Base-by-base conservation (phyloP, 352 stramenopile species). In the Pythium oligandrum region DNA sequence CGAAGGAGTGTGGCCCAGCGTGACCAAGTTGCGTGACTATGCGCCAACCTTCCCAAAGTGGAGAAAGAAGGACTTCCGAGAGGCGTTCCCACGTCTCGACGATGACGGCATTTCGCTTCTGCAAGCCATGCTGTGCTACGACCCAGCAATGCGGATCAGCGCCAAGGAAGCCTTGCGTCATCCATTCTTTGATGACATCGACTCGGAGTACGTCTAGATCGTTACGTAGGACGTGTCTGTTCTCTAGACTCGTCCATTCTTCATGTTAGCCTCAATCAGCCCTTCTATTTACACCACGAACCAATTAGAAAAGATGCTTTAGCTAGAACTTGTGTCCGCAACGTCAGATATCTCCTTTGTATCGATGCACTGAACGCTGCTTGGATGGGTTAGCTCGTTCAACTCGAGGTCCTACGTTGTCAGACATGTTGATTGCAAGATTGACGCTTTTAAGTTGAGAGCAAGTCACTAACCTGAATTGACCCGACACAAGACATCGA, bases 1-100 rank as follows among this genome's bases (percentile, higher is more conserved):
- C 45, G 97, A 99, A 57, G 56, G 84, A 30, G 78, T 92, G 8
- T 99, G 97, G 97, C 93, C 94, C 4, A 96, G 96, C 47, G 95
- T 99, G 2, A 98, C 95, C 8, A 78, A 93, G 33, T 74, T 99
- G 7, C 95, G 92, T 39, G 97, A 99, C 75, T 99, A 98, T 78
- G 81, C 81, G 12, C 61, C 78, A 31, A 91, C 81, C 12, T 99
- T 99, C 68, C 97, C 97, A 4, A 97, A 97, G 52, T 99, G 97
- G 97, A 89, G 86, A 44, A 92, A 91, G 60, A 87, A 93, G 59
- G 66, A 84, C 12, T 80, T 96, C 48, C 57, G 52, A 44, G 64
- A 81, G 12, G 53, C 75, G 10, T 90, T 93, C 63, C 76, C 80
- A 31, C 68, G 76, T 48, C 65, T 93, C 33, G 75, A 86, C 34